Evolutionary conservation across 345 rosid species (phyloP).

Genomic region (Ceriops zippeliana): DNA sequence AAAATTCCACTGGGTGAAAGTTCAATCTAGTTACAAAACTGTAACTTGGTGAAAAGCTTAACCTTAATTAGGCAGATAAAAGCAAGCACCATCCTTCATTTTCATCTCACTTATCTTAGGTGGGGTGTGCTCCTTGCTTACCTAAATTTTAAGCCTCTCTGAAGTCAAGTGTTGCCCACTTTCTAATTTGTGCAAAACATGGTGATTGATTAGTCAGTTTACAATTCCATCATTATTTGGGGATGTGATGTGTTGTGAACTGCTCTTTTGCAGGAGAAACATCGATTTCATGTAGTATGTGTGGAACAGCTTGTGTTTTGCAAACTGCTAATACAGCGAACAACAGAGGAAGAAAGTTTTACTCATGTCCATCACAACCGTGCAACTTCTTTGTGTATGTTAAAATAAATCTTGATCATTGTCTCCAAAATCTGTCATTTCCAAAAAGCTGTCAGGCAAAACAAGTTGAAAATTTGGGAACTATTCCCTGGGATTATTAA

Average conservation of each 20-base stretch:
- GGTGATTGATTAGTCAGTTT: neutral
- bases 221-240: neutral
- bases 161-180: too few species aligned
- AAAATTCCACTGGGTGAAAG: too few species aligned
- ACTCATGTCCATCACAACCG: constrained; percentile 65
- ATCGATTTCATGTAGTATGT: constrained; percentile 56
- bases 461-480: neutral
- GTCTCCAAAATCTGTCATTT: neutral
- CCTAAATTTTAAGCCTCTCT: too few species aligned
- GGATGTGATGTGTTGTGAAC: neutral
- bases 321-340: constrained; percentile 84
- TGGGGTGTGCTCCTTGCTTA: neutral
- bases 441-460: neutral
- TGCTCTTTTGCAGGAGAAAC: constrained; percentile 56
- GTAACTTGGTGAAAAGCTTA: too few species aligned
- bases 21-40: too few species aligned
- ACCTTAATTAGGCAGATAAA: too few species aligned
- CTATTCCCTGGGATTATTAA: neutral
- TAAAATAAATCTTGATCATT: neutral
- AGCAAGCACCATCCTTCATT: too few species aligned
- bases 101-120: neutral
- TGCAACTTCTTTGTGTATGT: constrained; percentile 91
- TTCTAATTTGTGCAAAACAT: neutral
- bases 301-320: constrained; percentile 59
- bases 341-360: constrained; percentile 92